Evolutionary conservation across 805 yeast species (phyloP), one percentile per base, ranked within the genome.

Genomic region (Blastobotrys terrestris): DNA sequence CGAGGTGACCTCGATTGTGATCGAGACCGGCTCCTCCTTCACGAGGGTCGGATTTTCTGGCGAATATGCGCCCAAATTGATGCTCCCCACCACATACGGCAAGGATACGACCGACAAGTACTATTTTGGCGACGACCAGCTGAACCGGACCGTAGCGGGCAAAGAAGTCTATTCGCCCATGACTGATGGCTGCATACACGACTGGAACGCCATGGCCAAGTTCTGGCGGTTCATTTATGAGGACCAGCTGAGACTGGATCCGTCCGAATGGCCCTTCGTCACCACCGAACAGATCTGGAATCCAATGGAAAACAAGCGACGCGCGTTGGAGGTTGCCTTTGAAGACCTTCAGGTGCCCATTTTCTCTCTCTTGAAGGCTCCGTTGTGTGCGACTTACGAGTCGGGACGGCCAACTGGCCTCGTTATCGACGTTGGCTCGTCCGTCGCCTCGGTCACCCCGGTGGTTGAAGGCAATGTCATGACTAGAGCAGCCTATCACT

Each of bases 21-120:
- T 92, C 21, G 98, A 94, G 64, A 91, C 96, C 1, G 98, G 98
- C 39, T 84, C 96, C 8, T 81, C 76, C 56, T 72, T 81, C 55
- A 89, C 97, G 4, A 81, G 92, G 51, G 81, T 85, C 16, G 99
- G 99, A 1, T 90, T 80, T 68, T 91, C 97, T 2, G 98, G 98
- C 8, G 92, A 89, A 53, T 97, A 91, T 65, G 77, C 80, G 51
- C 99, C 99, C 11, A 79, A 84, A 57, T 72, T 83, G 2, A 79
- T 86, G 20, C 67, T 84, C 11, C 94, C 97, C 2, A 86, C 96
- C 0, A 77, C 68, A 55, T 88, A 80, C 63, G 85, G 83, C 40
- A 59, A 43, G 60, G 48, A 39, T 21, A 54, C 31, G 19, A 58
- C 61, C 3, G 60, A 61, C 2, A 60, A 57, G 26, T 55, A 58